Evolutionary conservation across 345 rosid species (phyloP).

Genomic region (Melaleuca quinquenervia): DNA sequence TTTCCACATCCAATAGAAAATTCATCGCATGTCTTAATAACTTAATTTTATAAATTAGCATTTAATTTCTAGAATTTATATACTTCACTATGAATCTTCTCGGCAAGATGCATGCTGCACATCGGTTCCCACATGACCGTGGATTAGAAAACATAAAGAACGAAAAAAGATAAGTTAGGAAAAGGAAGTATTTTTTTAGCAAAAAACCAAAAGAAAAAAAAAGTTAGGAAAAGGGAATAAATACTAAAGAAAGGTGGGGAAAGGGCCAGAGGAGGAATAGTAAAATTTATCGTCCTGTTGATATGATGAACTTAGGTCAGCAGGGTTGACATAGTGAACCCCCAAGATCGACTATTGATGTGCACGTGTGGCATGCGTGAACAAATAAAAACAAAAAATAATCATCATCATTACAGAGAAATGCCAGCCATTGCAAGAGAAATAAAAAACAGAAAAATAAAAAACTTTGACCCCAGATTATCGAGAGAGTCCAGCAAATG

Average conservation of each 20-base stretch:
- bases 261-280: neutral
- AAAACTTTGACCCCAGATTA: neutral
- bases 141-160: neutral
- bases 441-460: neutral
- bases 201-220: neutral
- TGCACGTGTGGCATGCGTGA: conserved; percentile 7
- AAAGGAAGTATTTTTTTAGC: neutral
- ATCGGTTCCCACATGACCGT: neutral
- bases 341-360: conserved; percentile 7
- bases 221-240: neutral
- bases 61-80: neutral
- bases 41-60: neutral
- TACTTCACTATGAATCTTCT: neutral
- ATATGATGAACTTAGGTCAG: conserved; percentile 11
- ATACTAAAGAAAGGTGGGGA: neutral
- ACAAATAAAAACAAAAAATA: neutral
- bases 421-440: neutral
- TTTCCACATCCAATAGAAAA: neutral
- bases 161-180: neutral
- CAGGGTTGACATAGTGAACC: conserved; percentile 9
- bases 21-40: neutral
- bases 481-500: neutral
- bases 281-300: neutral
- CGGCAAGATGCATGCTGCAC: neutral
- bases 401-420: neutral